Evolutionary conservation across 257 asterid species (phyloP).

Genomic region (Nemophila menziesii): DNA sequence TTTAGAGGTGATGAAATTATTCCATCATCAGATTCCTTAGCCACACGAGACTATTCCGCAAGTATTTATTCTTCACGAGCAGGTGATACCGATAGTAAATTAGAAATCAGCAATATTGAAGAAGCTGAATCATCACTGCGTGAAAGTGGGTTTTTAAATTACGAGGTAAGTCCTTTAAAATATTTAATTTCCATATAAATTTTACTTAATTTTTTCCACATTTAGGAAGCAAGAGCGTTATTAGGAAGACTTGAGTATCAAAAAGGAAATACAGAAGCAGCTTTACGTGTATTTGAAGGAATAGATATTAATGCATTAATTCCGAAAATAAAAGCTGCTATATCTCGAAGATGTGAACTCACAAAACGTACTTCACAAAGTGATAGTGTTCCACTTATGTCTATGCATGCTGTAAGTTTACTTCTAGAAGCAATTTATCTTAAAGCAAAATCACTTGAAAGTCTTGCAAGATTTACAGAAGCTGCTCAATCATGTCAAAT

Average conservation of each 20-base stretch:
- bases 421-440: conserved; percentile 80
- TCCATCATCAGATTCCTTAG: conserved; percentile 80
- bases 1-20: conserved; percentile 50
- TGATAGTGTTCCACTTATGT: conserved; percentile 56
- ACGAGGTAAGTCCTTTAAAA: conserved; percentile 50
- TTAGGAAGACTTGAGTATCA: conserved; percentile 92
- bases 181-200: background rate
- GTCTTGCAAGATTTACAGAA: conserved; percentile 71
- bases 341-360: conserved; percentile 45
- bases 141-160: conserved; percentile 77
- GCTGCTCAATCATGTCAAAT: conserved; percentile 79
- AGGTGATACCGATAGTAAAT: conserved; percentile 53
- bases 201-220: conserved; percentile 3
- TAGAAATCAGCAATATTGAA: conserved; percentile 72
- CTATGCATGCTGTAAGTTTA: conserved; percentile 86
- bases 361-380: conserved; percentile 66
- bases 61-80: conserved; percentile 79
- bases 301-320: conserved; percentile 68
- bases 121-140: conserved; percentile 93
- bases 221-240: conserved; percentile 90
- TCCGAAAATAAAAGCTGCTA: conserved; percentile 50
- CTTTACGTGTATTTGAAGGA: conserved; percentile 87
- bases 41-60: conserved; percentile 90
- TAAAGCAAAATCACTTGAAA: conserved; percentile 76
- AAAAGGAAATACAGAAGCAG: conserved; percentile 79